phyloP scores from a whole-genome alignment of 306 rosid species.

The Acacia acuminata region DNA sequence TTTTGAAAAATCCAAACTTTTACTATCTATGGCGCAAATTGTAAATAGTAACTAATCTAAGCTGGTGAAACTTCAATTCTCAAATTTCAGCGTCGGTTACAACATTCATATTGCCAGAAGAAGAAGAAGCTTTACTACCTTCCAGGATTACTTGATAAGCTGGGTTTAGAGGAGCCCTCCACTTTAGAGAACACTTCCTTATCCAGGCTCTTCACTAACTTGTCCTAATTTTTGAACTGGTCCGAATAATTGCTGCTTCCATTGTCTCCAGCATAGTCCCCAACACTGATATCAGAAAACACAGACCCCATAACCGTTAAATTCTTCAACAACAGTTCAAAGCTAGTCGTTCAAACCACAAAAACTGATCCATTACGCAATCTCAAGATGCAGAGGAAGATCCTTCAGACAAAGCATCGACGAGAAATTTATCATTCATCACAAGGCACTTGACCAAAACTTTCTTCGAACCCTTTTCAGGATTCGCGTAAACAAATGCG shows the following conservation, averaged over 20 bases:
- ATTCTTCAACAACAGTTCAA: neutral
- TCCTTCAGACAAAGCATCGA: conserved; percentile 62
- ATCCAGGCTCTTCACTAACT: conserved; percentile 57
- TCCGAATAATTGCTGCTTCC: conserved; percentile 56
- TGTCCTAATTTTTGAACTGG: conserved; percentile 73
- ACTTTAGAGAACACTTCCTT: conserved; percentile 56
- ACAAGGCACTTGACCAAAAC: conserved; percentile 82
- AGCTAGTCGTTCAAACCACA: neutral
- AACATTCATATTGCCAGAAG: neutral
- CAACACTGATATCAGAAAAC: conserved; percentile 50
- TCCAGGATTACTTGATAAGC: conserved; percentile 38
- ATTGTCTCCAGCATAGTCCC: conserved; percentile 51
- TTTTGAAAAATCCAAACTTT: neutral
- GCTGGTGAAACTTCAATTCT: neutral
- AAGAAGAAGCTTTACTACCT: conserved; percentile 45
- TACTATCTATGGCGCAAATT: neutral
- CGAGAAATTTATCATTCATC: conserved; percentile 59
- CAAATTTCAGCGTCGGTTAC: neutral
- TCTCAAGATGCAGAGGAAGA: conserved; percentile 60
- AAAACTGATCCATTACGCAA: conserved; percentile 44
- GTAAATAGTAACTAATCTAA: neutral
- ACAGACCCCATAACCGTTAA: neutral
- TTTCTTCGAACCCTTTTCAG: conserved; percentile 65
- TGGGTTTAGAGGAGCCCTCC: conserved; percentile 49
- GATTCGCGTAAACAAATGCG: conserved; percentile 68